Evolutionary conservation across 2,329 filamentous ascomycete genomes (phyloP), one percentile per base, ranked within the genome.

Genomic region (Nothophoma quercina): DNA sequence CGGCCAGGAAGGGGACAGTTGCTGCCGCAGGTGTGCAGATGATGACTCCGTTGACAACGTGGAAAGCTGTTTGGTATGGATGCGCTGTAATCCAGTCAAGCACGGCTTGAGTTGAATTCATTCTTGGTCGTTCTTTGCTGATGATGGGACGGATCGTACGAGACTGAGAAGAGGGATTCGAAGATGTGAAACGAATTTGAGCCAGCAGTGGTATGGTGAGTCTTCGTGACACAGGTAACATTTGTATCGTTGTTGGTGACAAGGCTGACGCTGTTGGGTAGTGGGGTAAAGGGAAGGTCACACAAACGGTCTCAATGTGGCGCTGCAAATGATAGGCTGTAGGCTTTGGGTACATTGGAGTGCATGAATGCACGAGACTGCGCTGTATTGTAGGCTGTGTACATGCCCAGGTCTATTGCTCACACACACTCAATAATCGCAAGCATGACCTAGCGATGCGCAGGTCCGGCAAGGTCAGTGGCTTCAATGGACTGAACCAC

Each of bases 41-140:
- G 9, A 69, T 47, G 16, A 68, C 49, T 2, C 58, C 60, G 49
- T 65, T 64, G 10, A 62, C 59, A 7, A 65, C 50, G 30, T 67
- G 61, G 29, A 69, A 62, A 25, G 46, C 48, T 5, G 64, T 65
- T 44, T 68, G 60, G 29, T 65, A 63, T 2, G 66, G 66, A 12
- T 70, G 64, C 10, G 42, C 58, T 7, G 54, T 30, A 9, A 69
- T 59, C 62, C 60, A 66, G 18, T 55, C 49, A 25, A 55, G 12
- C 23, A 62, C 35, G 16, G 42, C 35, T 53, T 58, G 26, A 8
- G 50, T 48, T 2, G 44, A 26, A 15, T 49, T 47, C 44, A 48
- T 53, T n/a, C 10, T 43, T 3, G n/a, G 1, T 23, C 10, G 7
- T 3, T 21, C n/a, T n/a, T n/a, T 19, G 13, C 21, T 33, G 9